A percentile compares a stretch with the other conserved stretches of the same genome.
phyloP scores from a whole-genome alignment of 192 early-diverging fungal genomes.

The Backusella luteola region DNA sequence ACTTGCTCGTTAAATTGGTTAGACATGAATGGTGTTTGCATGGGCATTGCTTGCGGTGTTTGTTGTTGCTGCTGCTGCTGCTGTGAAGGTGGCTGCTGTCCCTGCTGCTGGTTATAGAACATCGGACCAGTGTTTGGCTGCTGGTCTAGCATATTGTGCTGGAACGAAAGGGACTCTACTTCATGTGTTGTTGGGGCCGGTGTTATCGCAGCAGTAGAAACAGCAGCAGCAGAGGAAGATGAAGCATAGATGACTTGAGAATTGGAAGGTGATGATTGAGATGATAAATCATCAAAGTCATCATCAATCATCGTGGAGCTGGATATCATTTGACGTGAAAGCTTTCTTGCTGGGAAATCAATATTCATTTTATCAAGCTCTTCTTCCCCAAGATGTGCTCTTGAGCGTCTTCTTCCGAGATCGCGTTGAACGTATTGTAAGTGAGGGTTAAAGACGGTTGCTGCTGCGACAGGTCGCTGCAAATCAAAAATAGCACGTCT shows the following conservation, averaged over 20 bases:
- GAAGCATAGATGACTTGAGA: not conserved
- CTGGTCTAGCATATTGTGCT: not conserved
- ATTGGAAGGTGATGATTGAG: slow-evolving; percentile 2
- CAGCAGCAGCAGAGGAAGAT: not conserved
- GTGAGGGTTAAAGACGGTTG: not conserved
- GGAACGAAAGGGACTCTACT: not conserved
- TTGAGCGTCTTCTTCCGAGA: slow-evolving; percentile 9
- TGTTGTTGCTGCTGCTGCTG: not conserved
- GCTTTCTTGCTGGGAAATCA: slow-evolving; percentile 5
- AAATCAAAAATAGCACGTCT: slow-evolving; percentile 13
- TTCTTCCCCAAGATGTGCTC: slow-evolving; percentile 5
- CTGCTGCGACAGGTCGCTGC: not conserved
- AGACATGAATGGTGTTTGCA: not conserved
- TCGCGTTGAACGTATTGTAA: not conserved
- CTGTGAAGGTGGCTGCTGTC: not conserved
- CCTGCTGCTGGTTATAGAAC: not conserved
- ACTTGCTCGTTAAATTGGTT: not conserved
- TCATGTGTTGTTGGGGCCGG: not conserved
- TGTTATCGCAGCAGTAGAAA: not conserved
- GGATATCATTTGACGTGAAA: not conserved
- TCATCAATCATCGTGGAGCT: not conserved
- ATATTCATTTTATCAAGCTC: slow-evolving; percentile 6
- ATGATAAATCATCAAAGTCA: slow-evolving; percentile 16
- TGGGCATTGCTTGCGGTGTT: not conserved
- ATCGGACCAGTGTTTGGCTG: not conserved